These are phyloP conservation scores for Rhexocercosporidium sp. DNA, from an alignment of 2,329 filamentous ascomycete genomes.

Conservation along the genomic window DNA sequence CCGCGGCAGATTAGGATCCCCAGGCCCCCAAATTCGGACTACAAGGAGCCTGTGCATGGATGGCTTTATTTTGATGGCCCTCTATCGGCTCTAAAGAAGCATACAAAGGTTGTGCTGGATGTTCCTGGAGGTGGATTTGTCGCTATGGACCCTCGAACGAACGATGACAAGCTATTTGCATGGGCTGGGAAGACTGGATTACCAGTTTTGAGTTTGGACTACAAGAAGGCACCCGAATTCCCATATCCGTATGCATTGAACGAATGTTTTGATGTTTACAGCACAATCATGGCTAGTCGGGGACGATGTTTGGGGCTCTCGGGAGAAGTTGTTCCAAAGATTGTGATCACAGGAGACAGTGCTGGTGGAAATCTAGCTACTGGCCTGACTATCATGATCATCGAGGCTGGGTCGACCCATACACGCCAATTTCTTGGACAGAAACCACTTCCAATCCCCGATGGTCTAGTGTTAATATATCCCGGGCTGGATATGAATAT, in stretches of 20 bases:
- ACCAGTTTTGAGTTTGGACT: slow-evolving; percentile 91
- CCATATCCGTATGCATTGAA: slow-evolving; percentile 87
- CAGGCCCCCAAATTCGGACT: slow-evolving; percentile 78
- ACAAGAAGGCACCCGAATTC: slow-evolving; percentile 83
- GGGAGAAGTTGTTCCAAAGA: slow-evolving; percentile 66
- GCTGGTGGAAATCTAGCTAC: slow-evolving; percentile 83
- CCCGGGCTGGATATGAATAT: slow-evolving; percentile 96
- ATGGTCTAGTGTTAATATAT: slow-evolving; percentile 85
- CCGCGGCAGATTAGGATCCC: slow-evolving; percentile 86
- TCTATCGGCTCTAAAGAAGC: slow-evolving; percentile 74
- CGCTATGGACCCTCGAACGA: slow-evolving; percentile 92
- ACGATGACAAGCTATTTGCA: slow-evolving; percentile 90
- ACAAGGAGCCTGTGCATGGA: slow-evolving; percentile 79
- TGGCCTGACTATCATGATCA: slow-evolving; percentile 84
- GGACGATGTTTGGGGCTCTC: slow-evolving; percentile 78
- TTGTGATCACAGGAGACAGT: slow-evolving; percentile 80
- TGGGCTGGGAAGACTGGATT: slow-evolving; percentile 90
- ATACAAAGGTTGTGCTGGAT: slow-evolving; percentile 82
- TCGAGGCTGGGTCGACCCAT: slow-evolving; percentile 71
- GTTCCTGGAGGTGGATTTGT: slow-evolving; percentile 95
- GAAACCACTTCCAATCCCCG: slow-evolving; percentile 71
- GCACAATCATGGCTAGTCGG: slow-evolving; percentile 71
- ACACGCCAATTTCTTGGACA: slow-evolving; percentile 61
- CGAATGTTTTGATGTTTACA: slow-evolving; percentile 87
- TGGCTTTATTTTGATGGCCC: slow-evolving; percentile 97